phyloP scores from a whole-genome alignment of 768 basidiomycete species.

The Boletus sp. region DNA sequence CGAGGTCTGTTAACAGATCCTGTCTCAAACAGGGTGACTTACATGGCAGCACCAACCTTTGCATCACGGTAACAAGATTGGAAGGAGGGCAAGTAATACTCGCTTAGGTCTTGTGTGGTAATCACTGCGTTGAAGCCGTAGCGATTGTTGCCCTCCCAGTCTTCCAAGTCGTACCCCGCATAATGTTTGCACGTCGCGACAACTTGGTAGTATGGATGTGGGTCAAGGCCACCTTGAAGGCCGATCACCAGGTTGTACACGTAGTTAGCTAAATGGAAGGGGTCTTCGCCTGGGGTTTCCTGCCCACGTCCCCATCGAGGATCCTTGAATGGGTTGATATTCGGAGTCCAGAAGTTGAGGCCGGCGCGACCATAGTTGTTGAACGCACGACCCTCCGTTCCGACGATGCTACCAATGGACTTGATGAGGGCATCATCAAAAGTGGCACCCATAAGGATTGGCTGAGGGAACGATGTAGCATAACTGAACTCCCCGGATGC shows the following conservation, averaged over 20 bases:
- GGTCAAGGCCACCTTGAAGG: slow-evolving; percentile 57
- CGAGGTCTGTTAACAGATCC: background rate
- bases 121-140: slow-evolving; percentile 54
- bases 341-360: slow-evolving; percentile 57
- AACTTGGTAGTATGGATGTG: slow-evolving; percentile 48
- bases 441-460: slow-evolving; percentile 52
- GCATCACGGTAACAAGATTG: slow-evolving; percentile 61
- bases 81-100: slow-evolving; percentile 57
- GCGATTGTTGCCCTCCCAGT: slow-evolving; percentile 52
- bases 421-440: slow-evolving; percentile 56
- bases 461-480: slow-evolving; percentile 59
- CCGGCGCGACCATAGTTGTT: slow-evolving; percentile 54
- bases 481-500: slow-evolving; percentile 50
- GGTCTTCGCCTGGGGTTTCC: slow-evolving; percentile 63
- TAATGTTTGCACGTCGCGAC: slow-evolving; percentile 61
- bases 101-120: slow-evolving; percentile 52
- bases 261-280: slow-evolving; percentile 52
- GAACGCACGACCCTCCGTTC: slow-evolving; percentile 58
- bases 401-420: slow-evolving; percentile 47
- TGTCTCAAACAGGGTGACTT: background rate
- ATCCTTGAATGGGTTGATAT: slow-evolving; percentile 53
- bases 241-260: slow-evolving; percentile 53
- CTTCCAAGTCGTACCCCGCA: slow-evolving; percentile 57
- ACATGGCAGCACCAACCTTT: slow-evolving; percentile 57
- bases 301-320: slow-evolving; percentile 64